Base-by-base conservation (phyloP, 2,329 filamentous ascomycete species). In the Ophidiomyces ophidiicola region DNA sequence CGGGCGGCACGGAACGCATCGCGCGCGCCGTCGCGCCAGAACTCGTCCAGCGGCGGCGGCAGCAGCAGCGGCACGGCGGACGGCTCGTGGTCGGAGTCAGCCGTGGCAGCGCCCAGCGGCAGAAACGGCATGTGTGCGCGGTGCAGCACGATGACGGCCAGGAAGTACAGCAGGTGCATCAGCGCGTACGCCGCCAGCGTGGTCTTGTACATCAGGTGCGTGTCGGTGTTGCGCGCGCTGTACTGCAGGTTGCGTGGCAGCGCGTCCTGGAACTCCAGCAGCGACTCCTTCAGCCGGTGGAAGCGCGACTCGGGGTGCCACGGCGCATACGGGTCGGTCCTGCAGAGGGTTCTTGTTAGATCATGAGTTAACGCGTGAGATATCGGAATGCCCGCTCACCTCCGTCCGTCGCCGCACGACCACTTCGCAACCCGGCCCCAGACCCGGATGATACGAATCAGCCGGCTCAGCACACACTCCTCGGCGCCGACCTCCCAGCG, bases 371-470 rank as follows among this genome's bases (percentile, higher is more conserved):
- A n/a, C n/a, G n/a, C n/a, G n/a, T n/a, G n/a, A n/a, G n/a, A n/a
- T n/a, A n/a, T n/a, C 12, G 17, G 30, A 30, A 35, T 21, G 23
- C 3, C 15, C 21, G 44, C 44, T 25, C 54, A 71, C 69, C 66
- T 62, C 56, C 71, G 59, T n/a, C 70, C 69, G 18, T 68, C 67
- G 21, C 64, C 60, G 47, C 68, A 71, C 1, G 69, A 67, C 70
- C 71, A 76, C 36, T 68, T 64, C 33, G 69, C 63, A 23, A 74
- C 65, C 42, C 65, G 66, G n/a, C 70, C 68, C 55, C 70, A 74
- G 12, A 73, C 62, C n/a, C 70, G 65, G 30, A 71, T 57, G 17
- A 70, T 64, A 32, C 66, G 69, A 49, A 75, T 68, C 36, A 71
- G 70, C 34, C 71, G 66, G 36, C 69, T 70, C 17, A 73, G 53